phyloP scores from a whole-genome alignment of 164 flowering plant genomes.

The Vitis riparia region DNA sequence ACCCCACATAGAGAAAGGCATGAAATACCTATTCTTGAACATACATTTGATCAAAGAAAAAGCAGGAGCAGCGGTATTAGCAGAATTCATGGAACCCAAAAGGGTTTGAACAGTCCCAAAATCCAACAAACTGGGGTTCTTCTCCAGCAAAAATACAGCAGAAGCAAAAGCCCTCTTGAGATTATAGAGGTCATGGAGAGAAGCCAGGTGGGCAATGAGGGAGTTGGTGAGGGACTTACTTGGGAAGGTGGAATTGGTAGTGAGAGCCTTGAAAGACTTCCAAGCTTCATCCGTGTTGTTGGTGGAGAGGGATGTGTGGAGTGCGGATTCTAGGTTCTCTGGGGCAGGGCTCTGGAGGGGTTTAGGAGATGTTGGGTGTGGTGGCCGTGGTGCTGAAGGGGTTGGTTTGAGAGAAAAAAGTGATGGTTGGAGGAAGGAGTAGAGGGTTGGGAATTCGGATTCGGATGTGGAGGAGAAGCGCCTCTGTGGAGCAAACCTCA shows the following conservation, averaged over 20 bases:
- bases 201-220: constrained; percentile 66
- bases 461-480: constrained; percentile 40
- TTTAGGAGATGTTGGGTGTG: not conserved
- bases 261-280: constrained; percentile 83
- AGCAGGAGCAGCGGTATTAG: constrained; percentile 67
- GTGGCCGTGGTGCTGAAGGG: not conserved
- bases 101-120: constrained; percentile 45
- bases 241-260: constrained; percentile 50
- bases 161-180: constrained; percentile 91
- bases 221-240: constrained; percentile 64
- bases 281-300: constrained; percentile 83
- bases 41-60: constrained; percentile 70
- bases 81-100: constrained; percentile 50
- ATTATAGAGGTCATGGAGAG: constrained; percentile 53
- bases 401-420: constrained; percentile 46
- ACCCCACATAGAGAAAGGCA: constrained; percentile 80
- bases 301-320: constrained; percentile 47
- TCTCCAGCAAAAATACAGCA: constrained; percentile 62
- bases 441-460: constrained; percentile 48
- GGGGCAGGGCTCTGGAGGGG: constrained; percentile 35
- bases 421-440: constrained; percentile 87
- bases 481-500: constrained; percentile 13
- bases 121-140: constrained; percentile 49
- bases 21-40: constrained; percentile 75
- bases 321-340: constrained; percentile 49